Evolutionary conservation across 2,329 filamentous ascomycete species (phyloP), one percentile per base, ranked within the genome.

Genomic region (Xylariaceae sp.): DNA sequence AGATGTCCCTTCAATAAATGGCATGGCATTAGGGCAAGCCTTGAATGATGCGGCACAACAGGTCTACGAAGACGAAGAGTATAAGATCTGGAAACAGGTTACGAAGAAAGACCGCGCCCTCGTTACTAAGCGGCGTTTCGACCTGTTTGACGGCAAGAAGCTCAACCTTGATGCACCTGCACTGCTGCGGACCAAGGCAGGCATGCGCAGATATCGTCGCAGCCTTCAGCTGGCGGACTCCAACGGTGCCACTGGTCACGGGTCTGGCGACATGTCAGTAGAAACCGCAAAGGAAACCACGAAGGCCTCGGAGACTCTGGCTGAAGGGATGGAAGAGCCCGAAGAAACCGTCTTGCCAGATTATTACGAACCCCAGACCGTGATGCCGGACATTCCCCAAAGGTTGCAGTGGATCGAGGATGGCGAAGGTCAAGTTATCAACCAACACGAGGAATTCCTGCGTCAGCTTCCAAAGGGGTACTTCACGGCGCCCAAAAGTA

Each of bases 21-120:
- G 85, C 18, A 80, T 89, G 72, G 79, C 82, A 0, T 71, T 89
- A 17, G 81, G 81, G 45, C 84, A 87, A 55, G 82, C 85, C 1
- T 81, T 89, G 58, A 84, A 83, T 13, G 81, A 88, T 60, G 83
- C 83, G 35, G 82, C 80, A 11, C 89, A 95, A 67, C 90, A 96
- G 66, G 82, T 84, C 10, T 91, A 91, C 66, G 86, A 95, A 67
- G 92, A 97, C 67, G 92, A 97, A 60, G 93, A 97, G 71, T 96
- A 94, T 76, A 96, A 95, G 73, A 89, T 94, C 42, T 99, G 95
- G 94, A 99, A 97, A 77, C 93, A 97, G 74, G 91, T 96, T 47
- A 99, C 94, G 1, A 97, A 97, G 76, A 97, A 94, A 72, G 92
- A 96, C 69, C 87, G 94, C 63, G 94, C 94, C 3, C 78, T 88